Evolutionary conservation across 2,329 filamentous ascomycete genomes (phyloP).

Genomic region (Incumbomyces lentus): DNA sequence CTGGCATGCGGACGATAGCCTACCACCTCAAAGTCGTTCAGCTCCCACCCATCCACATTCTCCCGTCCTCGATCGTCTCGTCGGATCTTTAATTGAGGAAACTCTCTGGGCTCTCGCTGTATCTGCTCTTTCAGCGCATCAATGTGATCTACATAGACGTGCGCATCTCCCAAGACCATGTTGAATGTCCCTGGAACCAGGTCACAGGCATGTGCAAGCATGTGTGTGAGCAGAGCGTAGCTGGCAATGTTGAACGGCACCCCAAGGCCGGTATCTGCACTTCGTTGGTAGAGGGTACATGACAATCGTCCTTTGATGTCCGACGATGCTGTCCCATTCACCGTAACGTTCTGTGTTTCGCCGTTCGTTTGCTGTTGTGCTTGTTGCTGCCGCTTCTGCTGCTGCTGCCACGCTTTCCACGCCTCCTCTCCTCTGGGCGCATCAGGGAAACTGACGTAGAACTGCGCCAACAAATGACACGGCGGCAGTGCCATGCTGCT

Average conservation of each 20-base stretch:
- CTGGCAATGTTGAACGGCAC: slow-evolving; percentile 97
- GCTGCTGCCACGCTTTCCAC: slow-evolving; percentile 8
- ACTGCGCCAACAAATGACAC: slow-evolving; percentile 96
- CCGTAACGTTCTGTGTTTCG: neutral
- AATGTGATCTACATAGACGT: slow-evolving; percentile 87
- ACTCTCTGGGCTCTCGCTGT: slow-evolving; percentile 65
- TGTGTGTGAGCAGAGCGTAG: slow-evolving; percentile 89
- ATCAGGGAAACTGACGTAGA: slow-evolving; percentile 73
- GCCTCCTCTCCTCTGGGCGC: slow-evolving; percentile 21
- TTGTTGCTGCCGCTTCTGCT: no score
- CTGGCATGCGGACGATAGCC: slow-evolving; percentile 85
- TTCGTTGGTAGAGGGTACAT: slow-evolving; percentile 85
- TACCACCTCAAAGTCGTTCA: slow-evolving; percentile 76
- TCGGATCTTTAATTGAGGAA: slow-evolving; percentile 67
- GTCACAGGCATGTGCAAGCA: slow-evolving; percentile 80
- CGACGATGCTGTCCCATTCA: slow-evolving; percentile 2
- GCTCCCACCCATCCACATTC: slow-evolving; percentile 85
- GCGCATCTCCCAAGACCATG: slow-evolving; percentile 96
- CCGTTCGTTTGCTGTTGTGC: neutral
- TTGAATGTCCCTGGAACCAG: slow-evolving; percentile 77
- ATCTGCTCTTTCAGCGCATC: slow-evolving; percentile 77
- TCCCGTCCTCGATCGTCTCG: slow-evolving; percentile 61
- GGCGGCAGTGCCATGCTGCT: slow-evolving; percentile 84
- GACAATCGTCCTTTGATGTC: slow-evolving; percentile 59
- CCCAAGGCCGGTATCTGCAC: slow-evolving; percentile 92